phyloP scores from a whole-genome alignment of 768 basidiomycete species.

The Lactarius vividus region DNA sequence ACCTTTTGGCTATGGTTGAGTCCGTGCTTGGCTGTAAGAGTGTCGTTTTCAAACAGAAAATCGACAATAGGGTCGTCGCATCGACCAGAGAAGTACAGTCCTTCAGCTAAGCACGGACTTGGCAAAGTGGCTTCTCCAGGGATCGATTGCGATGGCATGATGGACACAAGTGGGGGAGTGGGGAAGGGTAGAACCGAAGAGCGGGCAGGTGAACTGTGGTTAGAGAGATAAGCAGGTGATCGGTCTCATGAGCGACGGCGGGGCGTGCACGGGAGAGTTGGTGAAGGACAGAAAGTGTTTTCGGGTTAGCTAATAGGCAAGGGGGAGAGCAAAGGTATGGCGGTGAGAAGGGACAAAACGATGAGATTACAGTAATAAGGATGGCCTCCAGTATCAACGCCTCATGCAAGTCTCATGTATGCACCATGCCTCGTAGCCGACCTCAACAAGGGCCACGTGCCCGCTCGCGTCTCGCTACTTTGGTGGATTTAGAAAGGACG shows the following conservation, averaged over 20 bases:
- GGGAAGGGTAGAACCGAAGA: neutral
- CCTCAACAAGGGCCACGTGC: too few relatives aligned
- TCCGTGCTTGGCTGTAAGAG: neutral
- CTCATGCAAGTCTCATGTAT: too few relatives aligned
- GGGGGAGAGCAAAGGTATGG: too few relatives aligned
- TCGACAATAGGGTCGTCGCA: neutral
- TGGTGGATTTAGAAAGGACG: too few relatives aligned
- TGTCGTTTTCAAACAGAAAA: neutral
- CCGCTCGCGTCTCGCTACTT: too few relatives aligned
- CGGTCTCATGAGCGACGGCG: neutral
- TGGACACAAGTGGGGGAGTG: neutral
- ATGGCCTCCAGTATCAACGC: too few relatives aligned
- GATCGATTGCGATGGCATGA: neutral
- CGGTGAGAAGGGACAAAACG: too few relatives aligned
- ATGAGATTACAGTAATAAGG: too few relatives aligned
- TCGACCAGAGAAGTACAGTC: neutral
- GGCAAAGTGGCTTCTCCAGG: neutral
- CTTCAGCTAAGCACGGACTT: neutral
- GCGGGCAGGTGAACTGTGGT: neutral
- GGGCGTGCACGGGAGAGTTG: neutral
- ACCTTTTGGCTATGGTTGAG: neutral
- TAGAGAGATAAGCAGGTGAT: neutral
- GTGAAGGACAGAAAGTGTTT: neutral
- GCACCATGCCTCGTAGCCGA: too few relatives aligned
- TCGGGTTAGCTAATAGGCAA: neutral